These are phyloP conservation scores for Saccharomycopsis capsularis DNA, from an alignment of 805 yeast genomes.

Conservation along the genomic window DNA sequence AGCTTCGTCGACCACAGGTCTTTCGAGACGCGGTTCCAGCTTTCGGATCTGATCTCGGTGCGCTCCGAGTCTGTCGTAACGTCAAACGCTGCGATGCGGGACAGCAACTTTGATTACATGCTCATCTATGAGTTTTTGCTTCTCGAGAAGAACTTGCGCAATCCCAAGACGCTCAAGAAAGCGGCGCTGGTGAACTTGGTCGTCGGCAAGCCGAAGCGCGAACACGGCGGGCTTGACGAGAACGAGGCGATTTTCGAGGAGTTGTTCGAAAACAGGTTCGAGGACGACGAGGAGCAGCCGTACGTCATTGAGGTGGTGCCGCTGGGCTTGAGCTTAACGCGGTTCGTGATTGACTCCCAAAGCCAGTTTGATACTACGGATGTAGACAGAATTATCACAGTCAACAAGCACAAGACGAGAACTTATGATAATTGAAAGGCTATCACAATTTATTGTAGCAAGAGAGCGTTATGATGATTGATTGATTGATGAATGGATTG, in stretches of 20 bases:
- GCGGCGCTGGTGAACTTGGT: slow-evolving; percentile 11
- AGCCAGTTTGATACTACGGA: slow-evolving; percentile 9
- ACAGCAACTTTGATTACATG: slow-evolving; percentile 1
- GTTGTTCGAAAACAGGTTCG: slow-evolving; percentile 6
- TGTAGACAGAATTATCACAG: slow-evolving; percentile 10
- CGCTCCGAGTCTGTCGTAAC: not conserved
- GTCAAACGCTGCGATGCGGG: not conserved
- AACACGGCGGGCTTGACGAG: not conserved
- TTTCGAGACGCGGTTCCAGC: slow-evolving; percentile 7
- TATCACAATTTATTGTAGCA: too few species aligned
- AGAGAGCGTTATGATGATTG: too few species aligned
- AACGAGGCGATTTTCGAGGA: slow-evolving; percentile 8
- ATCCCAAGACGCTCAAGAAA: not conserved
- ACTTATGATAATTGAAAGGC: not conserved
- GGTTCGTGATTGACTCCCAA: slow-evolving; percentile 6
- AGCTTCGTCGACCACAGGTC: slow-evolving; percentile 13
- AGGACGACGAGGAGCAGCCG: slow-evolving; percentile 11
- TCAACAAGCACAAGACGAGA: slow-evolving; percentile 12
- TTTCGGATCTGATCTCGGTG: slow-evolving; percentile 6
- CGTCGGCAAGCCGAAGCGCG: slow-evolving; percentile 9
- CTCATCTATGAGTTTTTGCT: slow-evolving; percentile 11
- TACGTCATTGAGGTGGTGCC: slow-evolving; percentile 16
- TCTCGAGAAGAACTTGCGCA: slow-evolving; percentile 7
- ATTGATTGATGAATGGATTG: too few species aligned
- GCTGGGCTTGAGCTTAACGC: slow-evolving; percentile 5